phyloP scores from a whole-genome alignment of 164 flowering plant genomes.

The Cinnamomum chago region DNA sequence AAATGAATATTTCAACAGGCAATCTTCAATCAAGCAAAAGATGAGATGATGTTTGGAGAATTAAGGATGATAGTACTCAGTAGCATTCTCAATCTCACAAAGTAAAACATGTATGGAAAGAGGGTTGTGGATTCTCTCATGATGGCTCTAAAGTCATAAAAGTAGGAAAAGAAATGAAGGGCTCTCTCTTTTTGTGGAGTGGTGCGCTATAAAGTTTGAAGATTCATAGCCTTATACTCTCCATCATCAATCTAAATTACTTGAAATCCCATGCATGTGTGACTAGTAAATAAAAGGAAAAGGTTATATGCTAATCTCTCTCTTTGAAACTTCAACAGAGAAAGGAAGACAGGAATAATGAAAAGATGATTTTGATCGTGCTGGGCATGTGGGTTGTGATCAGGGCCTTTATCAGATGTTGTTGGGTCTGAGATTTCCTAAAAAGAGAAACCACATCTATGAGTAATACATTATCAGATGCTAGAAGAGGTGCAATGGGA shows the following conservation, averaged over 20 bases:
- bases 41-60: background rate
- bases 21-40: background rate
- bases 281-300: background rate
- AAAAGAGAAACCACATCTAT: background rate
- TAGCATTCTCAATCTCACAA: background rate
- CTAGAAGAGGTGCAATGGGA: background rate
- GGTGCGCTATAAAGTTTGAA: background rate
- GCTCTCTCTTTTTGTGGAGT: background rate
- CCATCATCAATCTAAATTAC: slow-evolving; percentile 1
- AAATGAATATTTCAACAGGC: background rate
- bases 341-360: background rate
- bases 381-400: slow-evolving; percentile 1
- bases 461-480: background rate
- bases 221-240: slow-evolving; percentile 1
- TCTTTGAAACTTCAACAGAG: background rate
- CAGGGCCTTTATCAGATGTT: background rate
- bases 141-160: background rate
- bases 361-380: background rate
- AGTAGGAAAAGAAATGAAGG: background rate
- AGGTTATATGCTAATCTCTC: background rate
- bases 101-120: background rate
- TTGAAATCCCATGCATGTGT: background rate
- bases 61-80: background rate
- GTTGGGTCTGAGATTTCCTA: background rate
- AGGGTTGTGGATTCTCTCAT: slow-evolving; percentile 4